Conservation (phyloP, 148 eudicot genomes). For the Silene latifolia region DNA sequence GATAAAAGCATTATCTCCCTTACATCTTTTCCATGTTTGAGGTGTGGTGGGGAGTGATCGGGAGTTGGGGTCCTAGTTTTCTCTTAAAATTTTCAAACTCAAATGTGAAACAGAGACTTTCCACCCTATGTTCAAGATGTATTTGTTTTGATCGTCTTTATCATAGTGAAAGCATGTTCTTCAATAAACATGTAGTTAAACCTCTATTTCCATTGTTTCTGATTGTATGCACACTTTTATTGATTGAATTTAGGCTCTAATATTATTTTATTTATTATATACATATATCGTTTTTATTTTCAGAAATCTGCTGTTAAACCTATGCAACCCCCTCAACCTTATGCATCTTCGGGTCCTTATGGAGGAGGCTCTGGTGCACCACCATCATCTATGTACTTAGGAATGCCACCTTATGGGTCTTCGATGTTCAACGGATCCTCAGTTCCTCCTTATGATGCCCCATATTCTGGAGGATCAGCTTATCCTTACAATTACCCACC, state of each 20-base stretch:
- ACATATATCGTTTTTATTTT: neutral
- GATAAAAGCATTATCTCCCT: neutral
- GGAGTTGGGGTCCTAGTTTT: neutral
- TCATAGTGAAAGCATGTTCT: neutral
- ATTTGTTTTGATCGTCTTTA: neutral
- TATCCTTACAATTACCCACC: constrained; percentile 63
- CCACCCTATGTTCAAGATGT: neutral
- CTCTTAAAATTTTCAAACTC: neutral
- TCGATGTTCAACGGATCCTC: constrained; percentile 70
- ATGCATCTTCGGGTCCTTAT: constrained; percentile 61
- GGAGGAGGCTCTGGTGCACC: constrained; percentile 72
- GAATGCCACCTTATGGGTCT: constrained; percentile 82
- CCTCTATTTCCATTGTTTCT: neutral
- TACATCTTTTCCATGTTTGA: neutral
- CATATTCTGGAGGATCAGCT: constrained; percentile 73
- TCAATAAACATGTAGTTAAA: neutral
- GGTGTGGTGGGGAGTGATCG: neutral
- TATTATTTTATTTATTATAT: too few relatives aligned
- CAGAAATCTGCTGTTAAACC: constrained; percentile 83
- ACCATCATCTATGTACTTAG: constrained; percentile 53
- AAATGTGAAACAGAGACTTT: neutral
- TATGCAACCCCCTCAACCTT: constrained; percentile 62
- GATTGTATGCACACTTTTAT: neutral
- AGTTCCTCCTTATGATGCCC: constrained; percentile 73
- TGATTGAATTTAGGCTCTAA: neutral